Percentiles rank a stretch among this genome's conserved stretches.
Conservation (phyloP, 306 rosid genomes). For the Delonix regia region DNA sequence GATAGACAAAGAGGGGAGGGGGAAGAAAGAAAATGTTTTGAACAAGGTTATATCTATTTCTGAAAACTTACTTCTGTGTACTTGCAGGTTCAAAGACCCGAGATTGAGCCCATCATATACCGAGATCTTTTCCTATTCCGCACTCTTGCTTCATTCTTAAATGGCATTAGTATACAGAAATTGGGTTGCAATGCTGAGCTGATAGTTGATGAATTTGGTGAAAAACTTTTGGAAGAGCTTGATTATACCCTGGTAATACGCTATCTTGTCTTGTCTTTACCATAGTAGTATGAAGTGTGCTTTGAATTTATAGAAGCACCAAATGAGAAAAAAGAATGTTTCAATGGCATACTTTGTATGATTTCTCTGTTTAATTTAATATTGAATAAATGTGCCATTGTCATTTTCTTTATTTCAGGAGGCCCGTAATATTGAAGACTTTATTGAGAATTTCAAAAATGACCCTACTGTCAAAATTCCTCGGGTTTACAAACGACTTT, state of each 20-base stretch:
- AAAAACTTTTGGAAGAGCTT: slow-evolving; percentile 99
- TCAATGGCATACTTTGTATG: slow-evolving; percentile 16
- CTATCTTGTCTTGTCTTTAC: slow-evolving; percentile 38
- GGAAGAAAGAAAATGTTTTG: not conserved
- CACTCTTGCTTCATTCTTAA: slow-evolving; percentile 90
- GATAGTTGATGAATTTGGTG: slow-evolving; percentile 98
- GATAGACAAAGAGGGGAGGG: slow-evolving; percentile 19
- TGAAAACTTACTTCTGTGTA: slow-evolving; percentile 18
- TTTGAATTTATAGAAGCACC: slow-evolving; percentile 24
- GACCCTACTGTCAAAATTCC: slow-evolving; percentile 98
- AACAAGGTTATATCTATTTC: slow-evolving; percentile 16
- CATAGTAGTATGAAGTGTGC: slow-evolving; percentile 26
- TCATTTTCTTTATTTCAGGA: slow-evolving; percentile 63
- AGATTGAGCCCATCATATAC: slow-evolving; percentile 91
- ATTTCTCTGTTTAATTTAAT: slow-evolving; percentile 3
- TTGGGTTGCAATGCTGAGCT: slow-evolving; percentile 98
- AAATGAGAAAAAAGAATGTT: not conserved
- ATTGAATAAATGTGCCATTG: slow-evolving; percentile 14
- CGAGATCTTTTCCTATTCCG: slow-evolving; percentile 96
- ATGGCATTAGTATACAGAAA: slow-evolving; percentile 87
- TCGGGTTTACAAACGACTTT: slow-evolving; percentile 76
- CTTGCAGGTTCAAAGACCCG: slow-evolving; percentile 92
- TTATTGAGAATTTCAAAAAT: slow-evolving; percentile 85
- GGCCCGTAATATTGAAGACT: slow-evolving; percentile 96
- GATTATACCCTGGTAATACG: slow-evolving; percentile 89